Evolutionary conservation across 2,329 filamentous ascomycete species (phyloP).

Genomic region (Fusarium nodosum): DNA sequence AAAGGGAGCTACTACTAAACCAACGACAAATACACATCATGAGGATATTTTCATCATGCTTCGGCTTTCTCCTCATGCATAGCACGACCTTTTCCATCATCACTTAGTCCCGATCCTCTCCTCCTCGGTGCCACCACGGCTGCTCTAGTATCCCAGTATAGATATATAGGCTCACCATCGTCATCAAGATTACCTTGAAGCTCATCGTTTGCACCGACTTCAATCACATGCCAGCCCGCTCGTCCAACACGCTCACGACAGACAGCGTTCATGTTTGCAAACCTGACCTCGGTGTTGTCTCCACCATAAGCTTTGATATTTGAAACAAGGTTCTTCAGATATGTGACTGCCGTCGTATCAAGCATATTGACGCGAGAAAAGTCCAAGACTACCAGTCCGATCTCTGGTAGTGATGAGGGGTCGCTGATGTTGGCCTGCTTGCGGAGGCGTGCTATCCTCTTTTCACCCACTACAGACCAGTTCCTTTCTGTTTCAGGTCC

Average conservation of each 20-base stretch:
- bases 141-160: constrained; percentile 37
- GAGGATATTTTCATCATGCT: background rate
- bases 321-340: constrained; percentile 62
- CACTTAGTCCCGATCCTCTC: constrained; percentile 23
- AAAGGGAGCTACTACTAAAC: background rate
- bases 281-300: constrained; percentile 60
- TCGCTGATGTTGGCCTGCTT: constrained; percentile 54
- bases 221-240: constrained; percentile 54
- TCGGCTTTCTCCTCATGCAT: constrained; percentile 38
- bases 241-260: constrained; percentile 57
- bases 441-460: constrained; percentile 62
- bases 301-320: constrained; percentile 66
- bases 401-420: constrained; percentile 52
- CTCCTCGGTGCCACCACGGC: constrained; percentile 41
- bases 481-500: constrained; percentile 57
- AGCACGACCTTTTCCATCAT: constrained; percentile 29
- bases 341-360: constrained; percentile 66
- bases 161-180: constrained; percentile 1
- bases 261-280: constrained; percentile 62
- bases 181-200: constrained; percentile 14
- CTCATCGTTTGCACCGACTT: constrained; percentile 27
- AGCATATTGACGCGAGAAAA: constrained; percentile 65
- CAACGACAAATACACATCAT: background rate
- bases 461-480: constrained; percentile 67
- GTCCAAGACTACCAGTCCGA: constrained; percentile 66